These are phyloP conservation scores for Aspergillus panamensis DNA, from an alignment of 495 filamentous ascomycete genomes.

Conservation along the genomic window DNA sequence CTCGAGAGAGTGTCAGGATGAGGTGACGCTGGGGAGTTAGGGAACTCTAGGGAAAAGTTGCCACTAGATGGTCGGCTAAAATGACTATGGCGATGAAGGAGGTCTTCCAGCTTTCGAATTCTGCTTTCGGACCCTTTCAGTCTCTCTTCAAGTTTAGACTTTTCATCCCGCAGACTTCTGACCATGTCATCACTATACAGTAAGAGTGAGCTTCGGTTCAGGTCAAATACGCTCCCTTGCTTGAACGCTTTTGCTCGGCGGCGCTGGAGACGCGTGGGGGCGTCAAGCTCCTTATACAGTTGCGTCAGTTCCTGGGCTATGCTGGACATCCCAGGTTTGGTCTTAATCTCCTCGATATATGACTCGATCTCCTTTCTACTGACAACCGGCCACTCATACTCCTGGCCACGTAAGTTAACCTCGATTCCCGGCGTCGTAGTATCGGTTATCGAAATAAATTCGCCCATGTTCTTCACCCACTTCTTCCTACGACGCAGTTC, in stretches of 20 bases:
- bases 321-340: constrained; percentile 39
- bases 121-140: constrained; percentile 87
- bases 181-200: constrained; percentile 80
- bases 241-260: constrained; percentile 90
- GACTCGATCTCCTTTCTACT: constrained; percentile 53
- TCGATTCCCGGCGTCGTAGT: constrained; percentile 73
- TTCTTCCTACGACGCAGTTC: constrained; percentile 83
- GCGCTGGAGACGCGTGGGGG: constrained; percentile 69
- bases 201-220: constrained; percentile 73
- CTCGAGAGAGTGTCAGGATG: constrained; percentile 56
- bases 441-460: constrained; percentile 53
- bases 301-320: constrained; percentile 60
- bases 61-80: constrained; percentile 65
- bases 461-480: constrained; percentile 79
- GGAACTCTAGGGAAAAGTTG: constrained; percentile 57
- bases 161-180: constrained; percentile 68
- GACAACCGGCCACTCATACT: constrained; percentile 69
- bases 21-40: constrained; percentile 47
- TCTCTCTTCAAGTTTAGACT: constrained; percentile 72
- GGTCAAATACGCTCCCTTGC: constrained; percentile 88
- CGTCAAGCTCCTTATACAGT: constrained; percentile 58
- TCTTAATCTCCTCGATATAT: constrained; percentile 51
- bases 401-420: constrained; percentile 78
- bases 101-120: constrained; percentile 85
- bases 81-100: constrained; percentile 83